phyloP scores from a whole-genome alignment of 768 basidiomycete genomes.

The Boletus huronensis region DNA sequence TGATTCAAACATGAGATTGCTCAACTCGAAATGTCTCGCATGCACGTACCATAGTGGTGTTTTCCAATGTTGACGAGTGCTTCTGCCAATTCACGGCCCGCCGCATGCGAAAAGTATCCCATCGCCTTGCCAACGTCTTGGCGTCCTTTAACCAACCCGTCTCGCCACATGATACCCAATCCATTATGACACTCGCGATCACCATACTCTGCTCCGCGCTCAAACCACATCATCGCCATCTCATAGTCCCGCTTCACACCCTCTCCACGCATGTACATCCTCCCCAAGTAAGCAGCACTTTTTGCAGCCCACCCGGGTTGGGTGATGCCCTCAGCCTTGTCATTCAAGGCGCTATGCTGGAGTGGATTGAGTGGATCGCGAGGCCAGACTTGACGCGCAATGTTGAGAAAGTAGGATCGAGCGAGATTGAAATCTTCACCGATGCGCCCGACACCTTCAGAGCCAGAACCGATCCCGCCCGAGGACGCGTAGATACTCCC shows the following conservation, averaged over 20 bases:
- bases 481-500: slow-evolving; percentile 81
- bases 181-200: slow-evolving; percentile 90
- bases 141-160: slow-evolving; percentile 72
- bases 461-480: slow-evolving; percentile 83
- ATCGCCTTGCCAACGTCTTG: slow-evolving; percentile 66
- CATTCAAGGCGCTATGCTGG: slow-evolving; percentile 38
- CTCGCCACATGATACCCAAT: slow-evolving; percentile 88
- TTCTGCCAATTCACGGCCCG: slow-evolving; percentile 85
- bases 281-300: slow-evolving; percentile 84
- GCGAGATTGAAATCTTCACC: slow-evolving; percentile 76
- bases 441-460: slow-evolving; percentile 90
- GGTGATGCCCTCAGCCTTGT: slow-evolving; percentile 50
- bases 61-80: slow-evolving; percentile 91
- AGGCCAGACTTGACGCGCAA: slow-evolving; percentile 86
- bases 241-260: slow-evolving; percentile 75
- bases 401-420: slow-evolving; percentile 76
- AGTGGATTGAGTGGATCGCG: slow-evolving; percentile 61
- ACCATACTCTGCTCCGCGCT: slow-evolving; percentile 73
- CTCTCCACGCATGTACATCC: slow-evolving; percentile 94
- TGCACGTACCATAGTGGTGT: slow-evolving; percentile 54
- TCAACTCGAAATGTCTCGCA: not conserved
- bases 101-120: slow-evolving; percentile 70
- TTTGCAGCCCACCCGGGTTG: slow-evolving; percentile 65
- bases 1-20: slow-evolving; percentile 6
- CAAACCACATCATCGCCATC: slow-evolving; percentile 90